Base-by-base conservation (phyloP, 441 rosid species). In the Bocquillonia castaneifolia region DNA sequence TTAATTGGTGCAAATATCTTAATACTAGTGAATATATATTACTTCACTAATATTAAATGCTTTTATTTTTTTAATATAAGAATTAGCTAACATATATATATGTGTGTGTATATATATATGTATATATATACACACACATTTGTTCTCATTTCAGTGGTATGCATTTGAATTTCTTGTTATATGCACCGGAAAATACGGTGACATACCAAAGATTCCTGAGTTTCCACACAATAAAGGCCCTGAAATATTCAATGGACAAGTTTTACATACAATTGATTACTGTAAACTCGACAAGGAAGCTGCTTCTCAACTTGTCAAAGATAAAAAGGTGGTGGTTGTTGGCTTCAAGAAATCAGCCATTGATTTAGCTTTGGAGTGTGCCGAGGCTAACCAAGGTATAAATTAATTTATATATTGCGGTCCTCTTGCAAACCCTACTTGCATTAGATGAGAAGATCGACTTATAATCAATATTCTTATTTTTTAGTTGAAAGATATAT, bases 331-430 rank as follows among this genome's bases (percentile, higher is more conserved):
- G 15, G 89, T 76, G 0, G 81, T 92, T 53, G 76, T 88, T 14
- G 98, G 98, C 57, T 92, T 63, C 84, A 92, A 83, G 74, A 92
- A 92, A 82, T 92, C 98, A 5, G 98, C 83, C 67, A 92, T 92
- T 32, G 98, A 92, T 82, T 84, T 92, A 75, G 97, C 98, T 65
- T 47, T 85, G 71, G 98, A 92, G 75, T 86, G 97, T 66, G 92
- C 96, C 8, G 63, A 80, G 72, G 92, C 92, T 13, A 92, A 92
- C 72, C 91, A 83, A 90, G 98, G 98, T 92, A 77, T 18, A 1
- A 5, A 5, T 4, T n/a, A n/a, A n/a, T n/a, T n/a, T n/a, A n/a
- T n/a, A n/a, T n/a, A n/a, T n/a, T n/a, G n/a, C n/a, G n/a, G n/a
- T n/a, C n/a, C n/a, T n/a, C n/a, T n/a, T n/a, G n/a, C n/a, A n/a